Percentiles rank a stretch among this genome's conserved stretches.
Evolutionary conservation across 177 flowering plant genomes (phyloP).

Genomic region (Vitis hybrid): DNA sequence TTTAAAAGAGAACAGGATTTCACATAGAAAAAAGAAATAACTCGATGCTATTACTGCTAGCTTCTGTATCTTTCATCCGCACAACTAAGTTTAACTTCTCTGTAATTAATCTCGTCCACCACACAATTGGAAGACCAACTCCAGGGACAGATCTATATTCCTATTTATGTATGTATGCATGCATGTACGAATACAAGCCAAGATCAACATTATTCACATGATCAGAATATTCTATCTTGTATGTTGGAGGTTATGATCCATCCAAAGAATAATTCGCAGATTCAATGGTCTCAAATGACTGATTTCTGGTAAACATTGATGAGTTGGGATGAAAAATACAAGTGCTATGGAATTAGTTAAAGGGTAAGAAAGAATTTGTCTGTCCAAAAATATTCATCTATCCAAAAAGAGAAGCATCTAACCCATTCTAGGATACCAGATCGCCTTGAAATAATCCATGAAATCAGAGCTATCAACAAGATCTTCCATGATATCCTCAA

Average conservation of each 20-base stretch:
- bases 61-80: not conserved
- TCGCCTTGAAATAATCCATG: constrained; percentile 84
- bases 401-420: constrained; percentile 9
- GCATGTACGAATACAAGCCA: no score
- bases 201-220: no score
- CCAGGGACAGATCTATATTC: not conserved
- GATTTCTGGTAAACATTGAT: not conserved
- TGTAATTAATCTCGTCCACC: not conserved
- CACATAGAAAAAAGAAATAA: not conserved
- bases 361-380: not conserved
- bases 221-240: no score
- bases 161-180: no score
- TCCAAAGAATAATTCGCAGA: not conserved
- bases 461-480: constrained; percentile 68
- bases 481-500: constrained; percentile 71
- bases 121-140: not conserved
- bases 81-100: not conserved
- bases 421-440: constrained; percentile 92
- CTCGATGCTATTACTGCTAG: not conserved
- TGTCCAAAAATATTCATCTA: not conserved
- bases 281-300: not conserved
- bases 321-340: not conserved
- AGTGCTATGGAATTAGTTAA: not conserved
- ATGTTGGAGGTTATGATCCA: not conserved
- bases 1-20: not conserved